Conservation (phyloP, 441 rosid species). For the Monsonia emarginata region DNA sequence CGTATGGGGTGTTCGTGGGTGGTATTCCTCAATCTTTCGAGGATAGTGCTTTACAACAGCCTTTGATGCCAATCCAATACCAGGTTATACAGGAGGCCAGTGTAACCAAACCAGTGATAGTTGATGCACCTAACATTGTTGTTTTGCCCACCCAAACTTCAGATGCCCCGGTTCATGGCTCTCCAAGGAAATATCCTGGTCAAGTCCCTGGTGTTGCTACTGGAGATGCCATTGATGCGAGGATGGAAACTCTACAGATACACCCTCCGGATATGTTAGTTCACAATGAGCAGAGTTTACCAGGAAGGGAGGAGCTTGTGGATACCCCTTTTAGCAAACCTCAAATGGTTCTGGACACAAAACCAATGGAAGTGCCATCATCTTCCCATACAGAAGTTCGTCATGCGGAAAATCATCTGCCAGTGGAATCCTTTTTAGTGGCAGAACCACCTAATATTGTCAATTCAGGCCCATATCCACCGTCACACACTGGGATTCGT, state of each 20-base stretch:
- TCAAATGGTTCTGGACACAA: constrained; percentile 22
- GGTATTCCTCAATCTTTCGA: constrained; percentile 23
- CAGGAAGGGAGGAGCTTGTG: constrained; percentile 26
- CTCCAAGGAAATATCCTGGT: constrained; percentile 25
- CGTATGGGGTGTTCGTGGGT: constrained; percentile 20
- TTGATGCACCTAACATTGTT: constrained; percentile 19
- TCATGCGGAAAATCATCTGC: constrained; percentile 19
- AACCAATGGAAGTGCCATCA: constrained; percentile 20
- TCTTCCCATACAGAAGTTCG: constrained; percentile 19
- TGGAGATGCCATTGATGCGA: constrained; percentile 30
- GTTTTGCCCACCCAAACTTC: constrained; percentile 1
- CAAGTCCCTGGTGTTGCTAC: constrained; percentile 25
- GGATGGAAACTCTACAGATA: constrained; percentile 30
- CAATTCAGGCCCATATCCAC: constrained; percentile 27
- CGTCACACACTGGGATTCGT: constrained; percentile 27
- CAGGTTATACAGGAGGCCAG: constrained; percentile 28
- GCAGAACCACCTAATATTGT: constrained; percentile 25
- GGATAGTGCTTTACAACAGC: constrained; percentile 30
- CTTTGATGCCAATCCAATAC: constrained; percentile 20
- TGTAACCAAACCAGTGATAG: constrained; percentile 19
- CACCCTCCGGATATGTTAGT: constrained; percentile 21
- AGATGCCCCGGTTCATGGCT: constrained; percentile 20
- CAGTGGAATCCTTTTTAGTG: constrained; percentile 24
- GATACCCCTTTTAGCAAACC: constrained; percentile 26
- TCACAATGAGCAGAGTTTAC: constrained; percentile 29